Conservation (phyloP, 352 stramenopile species). For the Phytophthora hibernalis region DNA sequence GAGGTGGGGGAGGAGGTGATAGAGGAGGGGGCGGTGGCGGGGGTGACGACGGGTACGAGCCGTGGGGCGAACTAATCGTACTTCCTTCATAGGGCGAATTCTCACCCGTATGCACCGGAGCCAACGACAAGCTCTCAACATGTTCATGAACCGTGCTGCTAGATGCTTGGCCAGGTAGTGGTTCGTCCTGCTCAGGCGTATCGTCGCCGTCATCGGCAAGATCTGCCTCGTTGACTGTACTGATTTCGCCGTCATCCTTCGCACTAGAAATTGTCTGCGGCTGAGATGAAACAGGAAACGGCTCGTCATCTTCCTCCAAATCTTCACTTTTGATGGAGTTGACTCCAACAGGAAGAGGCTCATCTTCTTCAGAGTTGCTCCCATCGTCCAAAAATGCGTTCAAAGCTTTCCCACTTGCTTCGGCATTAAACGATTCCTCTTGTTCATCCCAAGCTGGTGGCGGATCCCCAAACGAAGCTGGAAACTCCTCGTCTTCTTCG, state of each 20-base stretch:
- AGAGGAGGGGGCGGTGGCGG: conserved; percentile 57
- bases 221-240: conserved; percentile 26
- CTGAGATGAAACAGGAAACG: conserved; percentile 28
- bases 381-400: conserved; percentile 79
- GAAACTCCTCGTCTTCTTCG: conserved; percentile 86
- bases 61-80: conserved; percentile 20
- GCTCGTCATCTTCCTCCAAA: conserved; percentile 40
- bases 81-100: conserved; percentile 8
- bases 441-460: conserved; percentile 39
- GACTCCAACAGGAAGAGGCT: conserved; percentile 50
- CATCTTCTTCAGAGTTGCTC: conserved; percentile 69
- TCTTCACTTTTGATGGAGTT: conserved; percentile 28
- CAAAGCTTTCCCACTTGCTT: conserved; percentile 71
- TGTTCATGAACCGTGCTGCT: conserved; percentile 15
- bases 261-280: conserved; percentile 3
- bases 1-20: conserved; percentile 54
- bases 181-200: conserved; percentile 71
- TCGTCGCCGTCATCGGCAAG: conserved; percentile 35
- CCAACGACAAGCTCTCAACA: conserved; percentile 24
- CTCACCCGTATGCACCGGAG: conserved; percentile 2
- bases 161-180: conserved; percentile 35
- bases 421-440: conserved; percentile 53
- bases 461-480: conserved; percentile 49
- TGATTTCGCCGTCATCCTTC: neutral
- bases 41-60: conserved; percentile 32